A percentile compares a stretch with the other conserved stretches of the same genome.
These are phyloP conservation scores for Mucor mucedo DNA, from an alignment of 371 early-diverging fungal species.

Conservation along the genomic window DNA sequence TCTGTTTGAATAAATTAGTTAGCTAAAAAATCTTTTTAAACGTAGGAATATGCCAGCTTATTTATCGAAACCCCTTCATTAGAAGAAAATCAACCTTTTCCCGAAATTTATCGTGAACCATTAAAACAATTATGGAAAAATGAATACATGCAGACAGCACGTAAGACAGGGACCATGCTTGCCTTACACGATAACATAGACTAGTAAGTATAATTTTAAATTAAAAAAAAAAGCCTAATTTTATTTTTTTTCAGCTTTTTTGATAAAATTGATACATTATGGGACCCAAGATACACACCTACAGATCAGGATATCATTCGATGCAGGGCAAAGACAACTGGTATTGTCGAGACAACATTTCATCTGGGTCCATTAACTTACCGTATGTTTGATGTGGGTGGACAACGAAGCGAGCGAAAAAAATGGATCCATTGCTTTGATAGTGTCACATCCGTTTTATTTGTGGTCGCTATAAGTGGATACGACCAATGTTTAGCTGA, in stretches of 20 bases:
- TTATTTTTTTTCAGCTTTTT: constrained; percentile 70
- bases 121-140: constrained; percentile 80
- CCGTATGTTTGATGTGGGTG: constrained; percentile 93
- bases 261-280: constrained; percentile 82
- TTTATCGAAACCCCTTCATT: constrained; percentile 46
- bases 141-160: constrained; percentile 71
- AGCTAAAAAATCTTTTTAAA: background rate
- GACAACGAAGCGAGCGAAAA: constrained; percentile 91
- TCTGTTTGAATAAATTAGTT: constrained; percentile 8
- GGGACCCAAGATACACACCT: constrained; percentile 74
- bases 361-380: constrained; percentile 81
- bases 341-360: constrained; percentile 87
- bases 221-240: background rate
- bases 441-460: constrained; percentile 91
- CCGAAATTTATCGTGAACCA: constrained; percentile 71
- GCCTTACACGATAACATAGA: constrained; percentile 83
- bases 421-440: constrained; percentile 96
- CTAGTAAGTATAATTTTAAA: constrained; percentile 59
- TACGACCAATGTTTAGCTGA: constrained; percentile 95
- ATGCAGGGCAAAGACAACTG: constrained; percentile 85
- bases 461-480: constrained; percentile 90
- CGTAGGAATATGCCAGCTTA: constrained; percentile 35
- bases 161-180: constrained; percentile 70
- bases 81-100: constrained; percentile 65
- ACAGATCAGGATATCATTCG: constrained; percentile 89